Base-by-base conservation (phyloP, 345 rosid species). In the Sonneratia caseolaris region DNA sequence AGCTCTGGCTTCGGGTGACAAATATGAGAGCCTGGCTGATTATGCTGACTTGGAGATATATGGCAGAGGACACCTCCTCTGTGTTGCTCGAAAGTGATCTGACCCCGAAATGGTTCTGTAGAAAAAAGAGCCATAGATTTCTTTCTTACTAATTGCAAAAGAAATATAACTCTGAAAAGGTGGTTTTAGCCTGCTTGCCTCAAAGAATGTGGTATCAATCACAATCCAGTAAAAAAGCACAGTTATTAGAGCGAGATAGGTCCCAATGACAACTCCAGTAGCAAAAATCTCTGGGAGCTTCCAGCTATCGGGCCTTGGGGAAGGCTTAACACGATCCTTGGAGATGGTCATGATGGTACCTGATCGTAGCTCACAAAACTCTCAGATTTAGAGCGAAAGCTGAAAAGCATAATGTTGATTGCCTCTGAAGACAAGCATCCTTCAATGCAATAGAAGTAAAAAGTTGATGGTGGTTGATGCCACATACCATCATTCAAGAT, bases 11-110 rank as follows among this genome's bases (percentile, higher is more conserved):
- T 13, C 97, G 93, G 10, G 97, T 94, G 47, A 94, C 98, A 42
- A 91, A 94, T 78, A 94, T 94, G 74, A 94, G 91, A 79, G 98
- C 97, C 81, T 89, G 98, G 76, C 98, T 94, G 76, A 91, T 90
- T 79, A 94, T 94, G 80, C 98, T 94, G 68, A 94, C 96, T 85
- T 94, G 98, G 59, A 94, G 90, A 86, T 94, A 91, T 47, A 94
- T 72, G 53, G 97, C 98, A 19, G 97, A 86, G 10, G 97, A 86
- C 37, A 94, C 84, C 86, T 94, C 71, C 81, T 94, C 86, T 9
- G 70, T 80, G 72, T 75, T 76, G 77, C 72, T 73, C 32, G 91
- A 81, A 68, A 91, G 35, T 62, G 95, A 88, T 64, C 53, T 77
- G 53, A 91, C 92, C 64, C 85, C 75, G 83, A 94, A 90, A 76